Percentiles rank a stretch among this genome's conserved stretches.
Evolutionary conservation across 106 monocot species (phyloP).

Genomic region (Cymbidium sinense): DNA sequence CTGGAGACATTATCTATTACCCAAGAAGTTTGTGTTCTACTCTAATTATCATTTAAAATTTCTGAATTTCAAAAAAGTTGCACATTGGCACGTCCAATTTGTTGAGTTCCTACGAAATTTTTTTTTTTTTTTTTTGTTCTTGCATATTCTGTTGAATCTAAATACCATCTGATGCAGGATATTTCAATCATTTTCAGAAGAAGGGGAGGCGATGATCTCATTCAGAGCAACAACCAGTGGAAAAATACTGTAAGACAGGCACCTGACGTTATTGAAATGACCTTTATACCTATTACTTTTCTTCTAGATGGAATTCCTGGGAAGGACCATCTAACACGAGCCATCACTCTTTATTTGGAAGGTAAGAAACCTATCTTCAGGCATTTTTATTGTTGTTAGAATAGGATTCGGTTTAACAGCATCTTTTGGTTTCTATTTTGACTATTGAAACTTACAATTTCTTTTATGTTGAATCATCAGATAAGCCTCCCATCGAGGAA

Average conservation of each 20-base stretch:
- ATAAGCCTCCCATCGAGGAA: constrained; percentile 89
- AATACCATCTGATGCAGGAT: constrained; percentile 50
- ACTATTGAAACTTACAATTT: not conserved
- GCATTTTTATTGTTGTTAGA: not conserved
- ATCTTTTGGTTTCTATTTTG: not conserved
- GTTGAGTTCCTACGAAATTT: no score
- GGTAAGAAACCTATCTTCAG: constrained; percentile 30
- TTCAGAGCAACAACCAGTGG: constrained; percentile 67
- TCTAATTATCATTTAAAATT: no score
- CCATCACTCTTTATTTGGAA: constrained; percentile 80
- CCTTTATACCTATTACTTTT: constrained; percentile 62
- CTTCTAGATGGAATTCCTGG: constrained; percentile 68
- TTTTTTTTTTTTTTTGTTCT: no score
- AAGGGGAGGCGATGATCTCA: constrained; percentile 79
- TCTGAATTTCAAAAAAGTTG: no score
- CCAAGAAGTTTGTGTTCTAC: no score
- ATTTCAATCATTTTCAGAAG: constrained; percentile 87
- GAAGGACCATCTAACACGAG: constrained; percentile 70
- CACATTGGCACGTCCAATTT: no score
- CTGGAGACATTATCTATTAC: no score
- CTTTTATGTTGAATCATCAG: constrained; percentile 21
- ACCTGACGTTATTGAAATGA: constrained; percentile 83
- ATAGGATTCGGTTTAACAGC: not conserved
- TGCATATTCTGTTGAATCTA: not conserved
- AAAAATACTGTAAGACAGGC: constrained; percentile 46